These are phyloP conservation scores for Gleditsia sinensis DNA, from an alignment of 306 rosid species.

Conservation along the genomic window DNA sequence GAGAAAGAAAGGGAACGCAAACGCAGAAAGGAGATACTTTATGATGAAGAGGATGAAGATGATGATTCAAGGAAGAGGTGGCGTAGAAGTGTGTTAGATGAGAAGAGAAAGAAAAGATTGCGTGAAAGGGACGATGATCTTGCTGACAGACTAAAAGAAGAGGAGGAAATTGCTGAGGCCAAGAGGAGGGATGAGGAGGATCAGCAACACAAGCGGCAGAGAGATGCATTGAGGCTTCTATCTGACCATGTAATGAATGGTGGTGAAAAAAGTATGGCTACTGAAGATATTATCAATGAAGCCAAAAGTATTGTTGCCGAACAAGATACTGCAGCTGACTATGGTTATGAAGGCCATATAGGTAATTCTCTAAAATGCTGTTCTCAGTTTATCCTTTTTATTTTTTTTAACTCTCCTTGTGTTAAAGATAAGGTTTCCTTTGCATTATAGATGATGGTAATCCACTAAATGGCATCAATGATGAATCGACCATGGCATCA, in stretches of 20 bases:
- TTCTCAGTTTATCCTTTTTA: not conserved
- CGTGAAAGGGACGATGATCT: conserved; percentile 93
- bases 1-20: conserved; percentile 96
- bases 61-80: conserved; percentile 94
- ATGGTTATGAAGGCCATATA: conserved; percentile 50
- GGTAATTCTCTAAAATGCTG: conserved; percentile 45
- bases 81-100: conserved; percentile 87
- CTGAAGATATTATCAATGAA: conserved; percentile 53
- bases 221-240: conserved; percentile 59
- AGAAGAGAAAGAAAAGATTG: conserved; percentile 84
- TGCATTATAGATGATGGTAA: conserved; percentile 58
- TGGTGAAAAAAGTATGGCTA: conserved; percentile 41
- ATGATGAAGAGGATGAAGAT: conserved; percentile 96
- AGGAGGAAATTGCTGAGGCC: conserved; percentile 90
- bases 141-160: conserved; percentile 76
- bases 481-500: conserved; percentile 58
- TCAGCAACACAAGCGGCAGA: conserved; percentile 58
- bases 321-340: conserved; percentile 47
- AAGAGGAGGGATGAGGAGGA: conserved; percentile 79
- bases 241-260: conserved; percentile 48
- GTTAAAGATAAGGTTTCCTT: conserved; percentile 36
- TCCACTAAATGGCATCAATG: conserved; percentile 53
- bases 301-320: conserved; percentile 45
- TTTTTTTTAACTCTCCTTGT: not conserved
- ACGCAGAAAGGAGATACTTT: conserved; percentile 78